A percentile compares a stretch with the other conserved stretches of the same genome.
Conservation (phyloP, 2,329 filamentous ascomycete genomes). For the Phialophora expanda region DNA sequence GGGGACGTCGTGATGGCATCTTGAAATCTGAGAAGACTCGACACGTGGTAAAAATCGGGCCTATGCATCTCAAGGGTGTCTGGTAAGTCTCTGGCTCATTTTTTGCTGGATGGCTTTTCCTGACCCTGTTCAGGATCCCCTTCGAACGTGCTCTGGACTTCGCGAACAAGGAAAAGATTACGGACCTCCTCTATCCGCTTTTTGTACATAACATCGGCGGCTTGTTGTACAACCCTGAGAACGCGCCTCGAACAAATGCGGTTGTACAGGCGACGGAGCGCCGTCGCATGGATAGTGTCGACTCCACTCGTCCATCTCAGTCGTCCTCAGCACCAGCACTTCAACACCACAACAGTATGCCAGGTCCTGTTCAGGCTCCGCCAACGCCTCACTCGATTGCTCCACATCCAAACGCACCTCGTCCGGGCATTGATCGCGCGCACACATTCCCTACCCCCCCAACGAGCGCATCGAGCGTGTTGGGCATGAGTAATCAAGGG, state of each 20-base stretch:
- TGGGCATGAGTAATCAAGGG: conserved; percentile 74
- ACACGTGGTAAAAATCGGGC: conserved; percentile 97
- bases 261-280: conserved; percentile 84
- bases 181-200: conserved; percentile 88
- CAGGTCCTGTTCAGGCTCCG: conserved; percentile 64
- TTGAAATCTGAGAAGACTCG: conserved; percentile 96
- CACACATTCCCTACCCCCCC: conserved; percentile 95
- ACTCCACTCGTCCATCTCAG: conserved; percentile 53
- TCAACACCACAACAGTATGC: conserved; percentile 70
- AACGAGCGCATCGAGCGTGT: conserved; percentile 87
- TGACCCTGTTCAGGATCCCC: conserved; percentile 73
- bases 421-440: conserved; percentile 79
- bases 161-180: conserved; percentile 99
- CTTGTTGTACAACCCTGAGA: conserved; percentile 89
- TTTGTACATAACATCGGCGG: conserved; percentile 98
- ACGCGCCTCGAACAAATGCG: conserved; percentile 79
- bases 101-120: not conserved
- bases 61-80: conserved; percentile 98
- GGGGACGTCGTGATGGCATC: conserved; percentile 92
- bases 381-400: conserved; percentile 71
- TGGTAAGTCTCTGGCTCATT: conserved; percentile 65
- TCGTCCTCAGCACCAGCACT: conserved; percentile 62
- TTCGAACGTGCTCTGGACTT: conserved; percentile 98
- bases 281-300: conserved; percentile 70
- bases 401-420: conserved; percentile 60